Evolutionary conservation across 208 protist species (phyloP).

Genomic region (Acanthamoeba castellanii): DNA sequence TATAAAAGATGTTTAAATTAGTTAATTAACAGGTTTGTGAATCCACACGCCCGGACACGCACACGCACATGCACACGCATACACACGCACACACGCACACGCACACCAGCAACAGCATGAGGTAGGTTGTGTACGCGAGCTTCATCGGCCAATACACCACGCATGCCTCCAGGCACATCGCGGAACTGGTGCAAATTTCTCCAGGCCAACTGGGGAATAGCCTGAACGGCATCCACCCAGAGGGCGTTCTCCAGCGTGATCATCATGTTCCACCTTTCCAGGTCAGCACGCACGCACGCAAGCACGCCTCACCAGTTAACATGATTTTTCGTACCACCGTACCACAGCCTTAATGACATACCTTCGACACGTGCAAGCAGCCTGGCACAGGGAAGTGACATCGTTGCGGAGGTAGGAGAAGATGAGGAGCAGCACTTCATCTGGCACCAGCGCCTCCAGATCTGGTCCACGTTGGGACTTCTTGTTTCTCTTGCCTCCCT

Average conservation of each 20-base stretch:
- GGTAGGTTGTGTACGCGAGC: not conserved
- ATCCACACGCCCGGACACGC: no score
- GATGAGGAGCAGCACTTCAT: conserved; percentile 18
- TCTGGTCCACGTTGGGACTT: not conserved
- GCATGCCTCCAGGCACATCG: not conserved
- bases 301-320: not conserved
- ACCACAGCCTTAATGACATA: not conserved
- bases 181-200: not conserved
- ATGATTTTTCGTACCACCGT: no score
- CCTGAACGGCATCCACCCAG: not conserved
- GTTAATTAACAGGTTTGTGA: no score
- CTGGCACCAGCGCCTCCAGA: not conserved
- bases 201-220: not conserved
- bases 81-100: no score
- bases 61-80: no score
- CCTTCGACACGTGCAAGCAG: not conserved
- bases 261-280: not conserved
- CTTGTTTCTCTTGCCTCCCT: not conserved
- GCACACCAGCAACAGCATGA: no score
- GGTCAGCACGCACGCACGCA: no score
- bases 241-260: conserved; percentile 6
- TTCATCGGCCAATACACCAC: not conserved
- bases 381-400: not conserved
- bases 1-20: not conserved
- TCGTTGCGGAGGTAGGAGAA: not conserved